A percentile compares a stretch with the other conserved stretches of the same genome.
phyloP scores from a whole-genome alignment of 148 eudicot species.

The Camellia japonica region DNA sequence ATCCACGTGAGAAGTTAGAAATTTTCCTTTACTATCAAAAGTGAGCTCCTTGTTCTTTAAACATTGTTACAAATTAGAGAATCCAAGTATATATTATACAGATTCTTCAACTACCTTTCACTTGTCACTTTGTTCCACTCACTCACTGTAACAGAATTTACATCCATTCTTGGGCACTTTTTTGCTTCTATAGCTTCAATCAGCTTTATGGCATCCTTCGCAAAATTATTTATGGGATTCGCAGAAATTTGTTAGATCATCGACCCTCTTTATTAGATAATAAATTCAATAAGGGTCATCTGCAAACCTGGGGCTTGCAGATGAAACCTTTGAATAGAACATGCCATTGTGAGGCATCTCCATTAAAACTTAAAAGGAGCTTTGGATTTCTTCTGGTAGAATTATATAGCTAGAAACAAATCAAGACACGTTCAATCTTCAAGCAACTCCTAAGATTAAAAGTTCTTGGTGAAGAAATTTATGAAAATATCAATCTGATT shows the following conservation, averaged over 20 bases:
- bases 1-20: too few species aligned
- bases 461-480: neutral
- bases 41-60: too few species aligned
- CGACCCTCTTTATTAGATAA: neutral
- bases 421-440: neutral
- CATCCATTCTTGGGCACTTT: too few species aligned
- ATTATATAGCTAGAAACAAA: neutral
- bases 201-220: too few species aligned
- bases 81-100: too few species aligned
- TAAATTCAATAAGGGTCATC: neutral
- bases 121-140: too few species aligned
- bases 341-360: neutral
- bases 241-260: neutral
- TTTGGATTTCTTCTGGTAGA: neutral
- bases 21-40: too few species aligned
- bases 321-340: too few species aligned
- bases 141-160: too few species aligned
- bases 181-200: too few species aligned
- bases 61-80: too few species aligned
- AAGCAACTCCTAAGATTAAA: neutral
- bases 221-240: neutral
- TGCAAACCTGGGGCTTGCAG: neutral
- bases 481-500: neutral
- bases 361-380: neutral
- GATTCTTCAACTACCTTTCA: too few species aligned